phyloP scores from a whole-genome alignment of 1,284 basidiomycete species.

The Ustanciosporium gigantosporum region DNA sequence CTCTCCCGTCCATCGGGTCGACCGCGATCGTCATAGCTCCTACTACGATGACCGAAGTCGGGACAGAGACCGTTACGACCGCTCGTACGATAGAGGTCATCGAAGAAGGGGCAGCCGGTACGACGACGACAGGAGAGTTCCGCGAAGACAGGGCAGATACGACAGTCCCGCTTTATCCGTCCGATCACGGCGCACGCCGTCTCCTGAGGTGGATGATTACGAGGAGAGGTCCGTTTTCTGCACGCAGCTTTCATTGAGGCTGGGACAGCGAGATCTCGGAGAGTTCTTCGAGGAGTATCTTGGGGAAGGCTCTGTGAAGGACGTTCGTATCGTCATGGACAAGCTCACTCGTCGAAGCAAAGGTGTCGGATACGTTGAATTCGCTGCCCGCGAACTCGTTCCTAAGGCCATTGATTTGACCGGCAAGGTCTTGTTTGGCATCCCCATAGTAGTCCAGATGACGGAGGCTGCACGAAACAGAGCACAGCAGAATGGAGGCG shows the following conservation, averaged over 20 bases:
- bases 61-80: not conserved
- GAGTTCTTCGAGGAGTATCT: slow-evolving; percentile 98
- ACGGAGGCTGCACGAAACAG: slow-evolving; percentile 94
- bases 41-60: slow-evolving; percentile 32
- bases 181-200: slow-evolving; percentile 33
- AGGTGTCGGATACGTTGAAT: slow-evolving; percentile 96
- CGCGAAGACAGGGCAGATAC: slow-evolving; percentile 17
- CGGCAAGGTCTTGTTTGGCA: slow-evolving; percentile 94
- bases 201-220: slow-evolving; percentile 59
- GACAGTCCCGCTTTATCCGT: slow-evolving; percentile 18
- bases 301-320: slow-evolving; percentile 83
- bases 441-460: slow-evolving; percentile 92
- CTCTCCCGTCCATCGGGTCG: slow-evolving; percentile 8
- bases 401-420: slow-evolving; percentile 84
- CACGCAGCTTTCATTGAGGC: slow-evolving; percentile 90
- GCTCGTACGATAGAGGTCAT: slow-evolving; percentile 13
- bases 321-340: slow-evolving; percentile 93
- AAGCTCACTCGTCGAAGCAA: slow-evolving; percentile 88
- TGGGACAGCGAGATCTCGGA: slow-evolving; percentile 92
- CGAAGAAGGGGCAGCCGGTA: slow-evolving; percentile 11
- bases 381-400: slow-evolving; percentile 84
- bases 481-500: slow-evolving; percentile 18
- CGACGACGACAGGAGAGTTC: slow-evolving; percentile 14
- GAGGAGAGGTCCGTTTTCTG: slow-evolving; percentile 97
- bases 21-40: slow-evolving; percentile 26